These are phyloP conservation scores for Coleophoma cylindrospora DNA, from an alignment of 2,329 filamentous ascomycete genomes.

Conservation along the genomic window DNA sequence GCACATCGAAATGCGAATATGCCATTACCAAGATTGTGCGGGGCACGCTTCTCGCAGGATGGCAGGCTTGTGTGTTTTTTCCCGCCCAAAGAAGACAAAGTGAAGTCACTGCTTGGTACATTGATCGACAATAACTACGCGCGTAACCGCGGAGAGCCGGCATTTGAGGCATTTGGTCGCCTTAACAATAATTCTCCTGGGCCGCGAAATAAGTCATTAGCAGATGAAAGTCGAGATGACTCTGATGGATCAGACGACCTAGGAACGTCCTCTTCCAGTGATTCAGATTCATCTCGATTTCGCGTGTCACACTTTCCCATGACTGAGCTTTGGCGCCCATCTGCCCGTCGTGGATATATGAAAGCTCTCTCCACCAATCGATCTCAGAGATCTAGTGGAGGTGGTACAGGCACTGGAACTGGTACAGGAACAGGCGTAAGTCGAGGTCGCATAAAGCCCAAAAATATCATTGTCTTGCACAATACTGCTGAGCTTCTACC, in stretches of 20 bases:
- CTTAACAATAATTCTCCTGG: conserved; percentile 43
- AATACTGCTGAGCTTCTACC: conserved; percentile 68
- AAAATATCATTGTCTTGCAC: conserved; percentile 71
- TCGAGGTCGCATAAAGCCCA: conserved; percentile 34
- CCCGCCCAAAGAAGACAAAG: conserved; percentile 57
- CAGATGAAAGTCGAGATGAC: conserved; percentile 28
- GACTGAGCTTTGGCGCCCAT: conserved; percentile 21
- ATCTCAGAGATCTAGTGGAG: conserved; percentile 27
- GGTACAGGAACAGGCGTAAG: conserved; percentile 35
- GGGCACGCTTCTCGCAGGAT: conserved; percentile 56
- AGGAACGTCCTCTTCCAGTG: conserved; percentile 23
- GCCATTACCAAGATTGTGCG: conserved; percentile 52
- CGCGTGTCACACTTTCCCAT: conserved; percentile 21
- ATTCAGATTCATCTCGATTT: conserved; percentile 27
- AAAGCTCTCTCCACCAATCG: conserved; percentile 24
- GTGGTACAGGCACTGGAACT: conserved; percentile 43
- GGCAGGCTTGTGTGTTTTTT: conserved; percentile 65
- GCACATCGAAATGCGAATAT: conserved; percentile 46
- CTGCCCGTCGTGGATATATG: conserved; percentile 15
- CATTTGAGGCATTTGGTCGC: conserved; percentile 61
- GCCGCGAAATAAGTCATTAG: conserved; percentile 30
- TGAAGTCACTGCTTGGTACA: conserved; percentile 41
- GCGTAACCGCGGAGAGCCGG: conserved; percentile 40
- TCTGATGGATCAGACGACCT: conserved; percentile 31
- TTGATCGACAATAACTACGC: conserved; percentile 41